Base-by-base conservation (phyloP, 352 stramenopile genomes). In the Phytophthora cryptogea region DNA sequence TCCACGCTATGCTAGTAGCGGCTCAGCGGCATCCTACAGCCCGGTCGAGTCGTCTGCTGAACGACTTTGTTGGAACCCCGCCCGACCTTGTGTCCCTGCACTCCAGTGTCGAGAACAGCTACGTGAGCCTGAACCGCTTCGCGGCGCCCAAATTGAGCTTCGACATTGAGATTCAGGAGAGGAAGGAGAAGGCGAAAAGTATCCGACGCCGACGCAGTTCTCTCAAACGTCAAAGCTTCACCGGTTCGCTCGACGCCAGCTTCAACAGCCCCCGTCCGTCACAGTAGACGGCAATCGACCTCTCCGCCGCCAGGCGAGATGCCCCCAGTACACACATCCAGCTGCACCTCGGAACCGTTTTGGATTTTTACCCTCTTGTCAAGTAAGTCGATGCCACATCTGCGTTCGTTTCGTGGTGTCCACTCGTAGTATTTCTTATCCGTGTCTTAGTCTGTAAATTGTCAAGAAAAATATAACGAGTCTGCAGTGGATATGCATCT, bases 101-200 rank as follows among this genome's bases (percentile, higher is more conserved):
- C 53, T 84, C 72, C 9, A 88, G 76, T 16, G 62, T 85, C 9
- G 76, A 80, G 53, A 86, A 75, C 68, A 86, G 70, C 57, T 92
- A 92, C 68, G 83, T 92, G 66, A 90, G 83, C 45, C 54, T 92
- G 13, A 89, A 89, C 33, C 76, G 83, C n/a, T 92, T 90, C 47
- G 80, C 83, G 0, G 83, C 78, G 6, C 80, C 83, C 23, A 86
- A 85, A 43, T 36, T 92, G 55, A 72, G 72, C 30, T 80, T 90
- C 13, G 76, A 74, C 35, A 80, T 92, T 49, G 83, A 92, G 55
- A 75, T 85, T 31, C 80, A 92, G 32, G 76, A 92, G 57, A 76
- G 83, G 49, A 89, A 89, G 44, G 69, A 92, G 45, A 85, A 86
- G 51, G 83, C 83, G 42, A 72, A 76, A 44, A 86, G 77, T 52